These are phyloP conservation scores for Grosmannia huntii DNA, from an alignment of 2,329 filamentous ascomycete species.

Conservation along the genomic window DNA sequence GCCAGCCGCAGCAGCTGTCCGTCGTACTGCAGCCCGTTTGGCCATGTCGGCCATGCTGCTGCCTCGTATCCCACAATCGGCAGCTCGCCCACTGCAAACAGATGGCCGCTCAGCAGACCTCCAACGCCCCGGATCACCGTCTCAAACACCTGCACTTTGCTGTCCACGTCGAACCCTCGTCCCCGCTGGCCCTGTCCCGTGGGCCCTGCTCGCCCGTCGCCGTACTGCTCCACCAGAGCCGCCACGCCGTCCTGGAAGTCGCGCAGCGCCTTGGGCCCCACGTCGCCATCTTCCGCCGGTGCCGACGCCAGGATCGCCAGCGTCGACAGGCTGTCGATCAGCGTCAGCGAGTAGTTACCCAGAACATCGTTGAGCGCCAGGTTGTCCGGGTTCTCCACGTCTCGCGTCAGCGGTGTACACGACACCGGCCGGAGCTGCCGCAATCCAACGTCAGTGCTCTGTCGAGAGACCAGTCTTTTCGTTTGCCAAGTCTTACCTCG, in stretches of 20 bases:
- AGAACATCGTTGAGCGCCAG: constrained; percentile 89
- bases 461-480: neutral
- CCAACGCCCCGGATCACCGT: constrained; percentile 91
- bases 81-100: constrained; percentile 83
- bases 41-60: constrained; percentile 35
- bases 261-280: constrained; percentile 47
- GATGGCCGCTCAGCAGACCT: constrained; percentile 79
- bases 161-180: constrained; percentile 84
- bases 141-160: constrained; percentile 97
- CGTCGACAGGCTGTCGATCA: constrained; percentile 91
- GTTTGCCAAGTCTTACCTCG: constrained; percentile 42
- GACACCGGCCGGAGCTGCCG: constrained; percentile 66
- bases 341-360: constrained; percentile 90
- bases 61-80: constrained; percentile 67
- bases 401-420: constrained; percentile 73
- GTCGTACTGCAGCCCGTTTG: constrained; percentile 68
- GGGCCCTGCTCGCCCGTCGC: constrained; percentile 62
- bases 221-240: constrained; percentile 69
- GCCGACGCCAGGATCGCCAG: constrained; percentile 82
- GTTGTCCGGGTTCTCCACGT: constrained; percentile 64
- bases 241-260: constrained; percentile 73
- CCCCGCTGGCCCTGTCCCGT: constrained; percentile 59
- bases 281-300: constrained; percentile 39
- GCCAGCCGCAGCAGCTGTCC: constrained; percentile 86
- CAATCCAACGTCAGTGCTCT: neutral